Evolutionary conservation across 2,329 filamentous ascomycete species (phyloP), one percentile per base, ranked within the genome.

Genomic region (Paecilomyces formosus): DNA sequence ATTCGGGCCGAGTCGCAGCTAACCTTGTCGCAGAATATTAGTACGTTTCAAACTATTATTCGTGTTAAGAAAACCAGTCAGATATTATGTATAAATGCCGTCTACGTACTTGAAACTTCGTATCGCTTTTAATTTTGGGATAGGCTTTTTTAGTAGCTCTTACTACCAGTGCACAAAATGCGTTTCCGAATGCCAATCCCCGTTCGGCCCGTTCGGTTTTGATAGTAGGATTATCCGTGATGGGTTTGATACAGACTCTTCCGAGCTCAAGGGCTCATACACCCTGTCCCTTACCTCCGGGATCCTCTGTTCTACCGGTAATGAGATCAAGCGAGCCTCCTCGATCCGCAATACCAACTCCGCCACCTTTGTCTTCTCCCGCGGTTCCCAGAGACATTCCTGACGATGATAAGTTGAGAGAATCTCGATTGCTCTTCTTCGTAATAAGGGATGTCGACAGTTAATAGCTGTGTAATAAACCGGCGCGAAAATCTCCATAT

Each of bases 381-480:
- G 49, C 49, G 49, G 24, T 12, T 52, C 24, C 49, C 49, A 52
- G 12, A 24, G 9, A 52, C 49, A 22, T 52, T 52, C 49, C 13
- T 52, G 49, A 12, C 28, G 30, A 8, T 21, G 39, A 51, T 28
- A 26, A 21, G 35, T 49, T 24, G 53, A 50, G 1, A 49, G 26
- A 13, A 52, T 22, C 18, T 24, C 49, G 3, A 75, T 66, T 1
- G 72, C 73, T 33, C 68, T 62, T 8, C 69, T 65, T 39, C 72
- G 64, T n/a, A 73, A 57, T 0, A 61, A 31, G 15, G 66, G 63
- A 53, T 74, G 60, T 13, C 70, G 66, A 56, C 72, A 74, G 51
- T 70, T 72, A 21, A 62, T 63, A 0, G 71, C 69, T 6, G 67
- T 62, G 57, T 67, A 70, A 62, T 72, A 74, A 5, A 75, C 60